Evolutionary conservation across 768 basidiomycete species (phyloP).

Genomic region (Collybiopsis luxurians): DNA sequence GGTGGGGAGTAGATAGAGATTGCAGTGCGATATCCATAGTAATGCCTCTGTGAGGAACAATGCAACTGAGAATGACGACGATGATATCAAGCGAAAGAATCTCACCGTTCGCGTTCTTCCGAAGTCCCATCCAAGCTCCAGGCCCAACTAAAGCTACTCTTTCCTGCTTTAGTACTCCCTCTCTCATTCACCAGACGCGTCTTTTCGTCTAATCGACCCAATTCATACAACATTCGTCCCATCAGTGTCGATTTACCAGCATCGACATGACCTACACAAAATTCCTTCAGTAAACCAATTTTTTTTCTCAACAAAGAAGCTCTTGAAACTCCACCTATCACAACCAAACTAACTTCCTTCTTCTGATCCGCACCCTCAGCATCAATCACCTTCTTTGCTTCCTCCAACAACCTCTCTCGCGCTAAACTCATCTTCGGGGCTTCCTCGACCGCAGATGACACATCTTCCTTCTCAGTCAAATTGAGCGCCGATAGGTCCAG

Average conservation of each 20-base stretch:
- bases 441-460: constrained; percentile 40
- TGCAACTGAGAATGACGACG: neutral
- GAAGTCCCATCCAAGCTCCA: constrained; percentile 94
- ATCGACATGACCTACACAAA: constrained; percentile 85
- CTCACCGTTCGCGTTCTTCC: constrained; percentile 91
- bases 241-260: constrained; percentile 98
- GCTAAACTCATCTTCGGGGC: constrained; percentile 66
- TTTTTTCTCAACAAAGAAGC: too few species aligned
- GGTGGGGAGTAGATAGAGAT: constrained; percentile 66
- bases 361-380: constrained; percentile 49
- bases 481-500: constrained; percentile 78
- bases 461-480: constrained; percentile 47
- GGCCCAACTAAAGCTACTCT: constrained; percentile 96
- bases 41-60: constrained; percentile 64
- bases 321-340: constrained; percentile 69
- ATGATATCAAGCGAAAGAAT: neutral
- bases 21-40: constrained; percentile 97
- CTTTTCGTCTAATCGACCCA: constrained; percentile 87
- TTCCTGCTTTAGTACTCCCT: constrained; percentile 86
- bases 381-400: constrained; percentile 58
- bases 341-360: constrained; percentile 80
- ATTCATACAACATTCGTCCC: constrained; percentile 91
- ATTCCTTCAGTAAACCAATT: neutral
- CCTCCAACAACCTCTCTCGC: constrained; percentile 79
- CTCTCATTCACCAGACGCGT: constrained; percentile 81